Base-by-base conservation (phyloP, 768 basidiomycete species). In the Dentipellis fragilis region DNA sequence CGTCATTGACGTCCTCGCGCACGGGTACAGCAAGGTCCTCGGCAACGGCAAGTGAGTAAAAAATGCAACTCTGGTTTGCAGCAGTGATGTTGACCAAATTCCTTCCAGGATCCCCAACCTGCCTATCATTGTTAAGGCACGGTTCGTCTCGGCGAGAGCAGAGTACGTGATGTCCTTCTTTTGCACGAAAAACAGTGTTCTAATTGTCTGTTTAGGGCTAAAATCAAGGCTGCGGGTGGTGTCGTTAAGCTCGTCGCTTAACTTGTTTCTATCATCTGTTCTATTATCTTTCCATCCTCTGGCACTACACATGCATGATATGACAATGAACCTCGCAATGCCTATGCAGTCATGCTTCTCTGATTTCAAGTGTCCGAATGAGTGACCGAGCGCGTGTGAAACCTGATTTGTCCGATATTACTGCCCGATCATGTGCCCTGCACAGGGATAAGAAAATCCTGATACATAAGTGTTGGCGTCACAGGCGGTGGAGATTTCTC, bases 121-220 rank as follows among this genome's bases (percentile, higher is more conserved):
- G 51, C 96, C 96, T 14, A 91, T 93, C 78, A 98, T 99, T 67
- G 90, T 99, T 65, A 98, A 98, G 79, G 93, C 96, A 54, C 93
- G 96, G 60, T 95, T 86, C 67, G 93, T 97, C 54, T 95, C 93
- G 42, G 78, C 74, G 63, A 85, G 80, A 66, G 93, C 93, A 60
- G 90, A 93, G 90, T 80, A 60, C 19, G 78, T 76, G 35, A 19
- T 17, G 3, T 46, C 4, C 74, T 62, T 58, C 75, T 7, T 47
- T 48, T 51, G 22, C 14, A 34, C 42, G 49, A 48, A 16, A n/a
- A 52, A 12, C n/a, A 36, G 22, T 36, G 2, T 39, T 37, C 49
- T 55, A 22, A 42, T 36, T n/a, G 21, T 29, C 1, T 29, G 38
- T 61, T 48, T 63, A 80, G 80, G 70, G 67, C 66, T 36, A 92